Conservation (phyloP, 177 flowering plant species). For the Telopea speciosissima region DNA sequence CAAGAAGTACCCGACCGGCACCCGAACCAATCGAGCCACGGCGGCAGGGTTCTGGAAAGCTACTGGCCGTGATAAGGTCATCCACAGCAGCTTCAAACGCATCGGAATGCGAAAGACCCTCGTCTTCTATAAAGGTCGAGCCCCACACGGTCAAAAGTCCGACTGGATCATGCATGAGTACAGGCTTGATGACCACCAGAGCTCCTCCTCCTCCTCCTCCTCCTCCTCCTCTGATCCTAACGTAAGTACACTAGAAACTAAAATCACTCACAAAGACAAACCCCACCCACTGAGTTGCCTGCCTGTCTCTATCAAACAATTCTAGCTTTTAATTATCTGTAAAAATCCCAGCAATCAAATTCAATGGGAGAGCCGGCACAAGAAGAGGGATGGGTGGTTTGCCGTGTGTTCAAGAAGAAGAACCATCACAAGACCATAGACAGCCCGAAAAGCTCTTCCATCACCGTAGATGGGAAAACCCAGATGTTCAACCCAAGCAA, state of each 20-base stretch:
- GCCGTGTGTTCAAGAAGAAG: conserved; percentile 73
- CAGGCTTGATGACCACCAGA: conserved; percentile 64
- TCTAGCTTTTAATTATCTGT: too few relatives aligned
- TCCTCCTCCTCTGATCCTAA: too few relatives aligned
- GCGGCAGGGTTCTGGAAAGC: conserved; percentile 98
- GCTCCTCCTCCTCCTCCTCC: conserved; percentile 7
- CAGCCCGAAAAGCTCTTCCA: conserved; percentile 19
- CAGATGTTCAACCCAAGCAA: conserved; percentile 27
- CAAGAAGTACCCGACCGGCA: conserved; percentile 93
- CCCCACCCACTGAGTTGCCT: too few relatives aligned
- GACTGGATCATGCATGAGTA: conserved; percentile 99
- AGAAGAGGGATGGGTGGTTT: conserved; percentile 79
- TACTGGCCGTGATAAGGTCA: conserved; percentile 91
- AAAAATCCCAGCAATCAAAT: conserved; percentile 15
- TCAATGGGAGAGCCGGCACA: conserved; percentile 29
- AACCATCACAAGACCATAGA: conserved; percentile 42
- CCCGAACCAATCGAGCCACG: conserved; percentile 86
- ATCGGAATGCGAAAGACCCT: conserved; percentile 97
- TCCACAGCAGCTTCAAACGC: conserved; percentile 51
- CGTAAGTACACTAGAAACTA: too few relatives aligned
- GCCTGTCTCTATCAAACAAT: too few relatives aligned
- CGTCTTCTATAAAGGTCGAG: conserved; percentile 85
- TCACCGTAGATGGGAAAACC: conserved; percentile 21
- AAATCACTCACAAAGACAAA: too few relatives aligned
- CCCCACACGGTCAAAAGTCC: conserved; percentile 95